These are phyloP conservation scores for Candida krabiensis DNA, from an alignment of 805 yeast genomes.

Conservation along the genomic window DNA sequence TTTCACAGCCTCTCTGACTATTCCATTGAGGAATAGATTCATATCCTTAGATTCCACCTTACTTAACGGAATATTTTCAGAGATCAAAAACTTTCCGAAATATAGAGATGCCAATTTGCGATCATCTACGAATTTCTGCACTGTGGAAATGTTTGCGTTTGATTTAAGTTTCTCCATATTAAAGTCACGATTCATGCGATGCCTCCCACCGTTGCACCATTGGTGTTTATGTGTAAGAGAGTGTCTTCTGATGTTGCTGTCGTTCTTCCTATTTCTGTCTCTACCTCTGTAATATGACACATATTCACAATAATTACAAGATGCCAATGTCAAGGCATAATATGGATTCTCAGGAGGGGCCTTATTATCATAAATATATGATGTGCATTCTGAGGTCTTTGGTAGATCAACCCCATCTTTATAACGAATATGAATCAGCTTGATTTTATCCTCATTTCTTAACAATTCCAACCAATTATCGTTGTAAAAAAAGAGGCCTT, in stretches of 20 bases:
- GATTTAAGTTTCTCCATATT: too few relatives aligned
- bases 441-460: background rate
- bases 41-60: too few relatives aligned
- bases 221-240: too few relatives aligned
- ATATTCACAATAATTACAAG: background rate
- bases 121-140: too few relatives aligned
- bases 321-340: background rate
- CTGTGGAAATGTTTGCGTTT: too few relatives aligned
- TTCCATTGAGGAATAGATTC: too few relatives aligned
- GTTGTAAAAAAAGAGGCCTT: background rate
- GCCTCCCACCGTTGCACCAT: too few relatives aligned
- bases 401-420: background rate
- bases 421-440: constrained; percentile 2
- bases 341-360: background rate
- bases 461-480: constrained; percentile 1
- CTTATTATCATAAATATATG: background rate
- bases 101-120: too few relatives aligned
- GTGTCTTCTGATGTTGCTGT: constrained; percentile 1
- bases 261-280: constrained; percentile 1
- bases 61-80: too few relatives aligned
- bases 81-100: too few relatives aligned
- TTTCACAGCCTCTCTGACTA: too few relatives aligned
- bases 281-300: background rate
- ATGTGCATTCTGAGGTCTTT: background rate
- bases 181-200: too few relatives aligned